Conservation (phyloP, 352 stramenopile genomes). For the Phytophthora chlamydospora region DNA sequence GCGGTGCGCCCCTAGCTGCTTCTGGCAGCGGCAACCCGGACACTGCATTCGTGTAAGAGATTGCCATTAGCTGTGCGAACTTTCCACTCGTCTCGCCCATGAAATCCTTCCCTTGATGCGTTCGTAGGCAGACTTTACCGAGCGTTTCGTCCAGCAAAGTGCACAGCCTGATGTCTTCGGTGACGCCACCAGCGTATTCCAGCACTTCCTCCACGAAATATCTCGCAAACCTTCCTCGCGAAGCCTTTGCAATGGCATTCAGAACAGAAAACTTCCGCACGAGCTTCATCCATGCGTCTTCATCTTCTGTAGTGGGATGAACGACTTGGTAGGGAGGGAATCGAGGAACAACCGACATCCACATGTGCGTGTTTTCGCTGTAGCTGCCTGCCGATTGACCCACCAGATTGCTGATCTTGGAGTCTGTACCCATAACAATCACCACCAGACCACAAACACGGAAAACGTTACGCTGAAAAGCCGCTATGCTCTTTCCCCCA, state of each 20-base stretch:
- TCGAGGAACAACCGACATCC: constrained; percentile 7
- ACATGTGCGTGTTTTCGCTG: background rate
- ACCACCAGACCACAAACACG: too few relatives aligned
- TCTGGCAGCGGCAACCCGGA: background rate
- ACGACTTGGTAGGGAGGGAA: constrained; percentile 17
- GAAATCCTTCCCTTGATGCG: background rate
- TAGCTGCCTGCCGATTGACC: background rate
- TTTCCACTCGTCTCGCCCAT: background rate
- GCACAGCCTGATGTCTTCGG: background rate
- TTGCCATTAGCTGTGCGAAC: constrained; percentile 13
- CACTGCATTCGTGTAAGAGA: constrained; percentile 9
- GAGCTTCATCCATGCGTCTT: background rate
- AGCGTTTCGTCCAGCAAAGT: constrained; percentile 17
- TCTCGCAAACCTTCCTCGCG: constrained; percentile 12
- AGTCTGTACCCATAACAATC: too few relatives aligned
- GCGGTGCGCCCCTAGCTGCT: too few relatives aligned
- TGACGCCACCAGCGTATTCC: background rate
- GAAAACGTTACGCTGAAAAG: too few relatives aligned
- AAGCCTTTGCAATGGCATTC: constrained; percentile 4
- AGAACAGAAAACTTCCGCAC: constrained; percentile 6
- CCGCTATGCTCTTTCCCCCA: too few relatives aligned
- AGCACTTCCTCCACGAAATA: constrained; percentile 11
- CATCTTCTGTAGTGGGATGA: background rate
- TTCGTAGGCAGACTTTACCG: background rate
- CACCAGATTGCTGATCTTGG: too few relatives aligned